A percentile compares a stretch with the other conserved stretches of the same genome.
phyloP scores from a whole-genome alignment of 2,329 filamentous ascomycete species.

The Neopestalotiopsis rosae region DNA sequence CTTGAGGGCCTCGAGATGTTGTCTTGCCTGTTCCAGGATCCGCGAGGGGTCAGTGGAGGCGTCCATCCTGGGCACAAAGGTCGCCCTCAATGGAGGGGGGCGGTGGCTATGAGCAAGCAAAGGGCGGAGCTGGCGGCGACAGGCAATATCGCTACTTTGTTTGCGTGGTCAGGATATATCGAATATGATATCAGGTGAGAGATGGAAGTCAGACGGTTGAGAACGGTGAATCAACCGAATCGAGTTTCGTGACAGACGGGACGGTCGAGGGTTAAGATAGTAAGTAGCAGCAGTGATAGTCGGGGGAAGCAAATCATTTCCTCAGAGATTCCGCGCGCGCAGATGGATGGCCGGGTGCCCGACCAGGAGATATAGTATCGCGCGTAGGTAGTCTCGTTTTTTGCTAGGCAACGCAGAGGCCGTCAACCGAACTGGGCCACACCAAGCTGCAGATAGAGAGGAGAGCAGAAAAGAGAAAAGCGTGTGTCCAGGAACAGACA shows the following conservation, averaged over 20 bases:
- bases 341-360: slow-evolving; percentile 10
- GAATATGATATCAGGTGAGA: slow-evolving; percentile 11
- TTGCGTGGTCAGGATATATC: neutral
- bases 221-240: slow-evolving; percentile 17
- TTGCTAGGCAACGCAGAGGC: slow-evolving; percentile 12
- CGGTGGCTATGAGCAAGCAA: slow-evolving; percentile 1
- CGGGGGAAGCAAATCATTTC: slow-evolving; percentile 17
- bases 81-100: slow-evolving; percentile 14
- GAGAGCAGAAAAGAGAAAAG: slow-evolving; percentile 3
- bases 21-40: slow-evolving; percentile 36
- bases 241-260: slow-evolving; percentile 12
- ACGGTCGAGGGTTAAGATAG: slow-evolving; percentile 8
- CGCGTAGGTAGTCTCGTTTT: slow-evolving; percentile 1
- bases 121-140: neutral
- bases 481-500: slow-evolving; percentile 2
- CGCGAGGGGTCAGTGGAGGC: slow-evolving; percentile 31
- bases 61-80: slow-evolving; percentile 12
- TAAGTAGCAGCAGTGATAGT: slow-evolving; percentile 2
- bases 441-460: slow-evolving; percentile 11
- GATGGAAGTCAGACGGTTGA: slow-evolving; percentile 3
- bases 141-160: neutral
- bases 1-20: slow-evolving; percentile 39
- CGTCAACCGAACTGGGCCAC: slow-evolving; percentile 3
- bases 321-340: slow-evolving; percentile 16
- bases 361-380: slow-evolving; percentile 14